These are phyloP conservation scores for Hawksworthiomyces lignivorus DNA, from an alignment of 2,329 filamentous ascomycete species.

Conservation along the genomic window DNA sequence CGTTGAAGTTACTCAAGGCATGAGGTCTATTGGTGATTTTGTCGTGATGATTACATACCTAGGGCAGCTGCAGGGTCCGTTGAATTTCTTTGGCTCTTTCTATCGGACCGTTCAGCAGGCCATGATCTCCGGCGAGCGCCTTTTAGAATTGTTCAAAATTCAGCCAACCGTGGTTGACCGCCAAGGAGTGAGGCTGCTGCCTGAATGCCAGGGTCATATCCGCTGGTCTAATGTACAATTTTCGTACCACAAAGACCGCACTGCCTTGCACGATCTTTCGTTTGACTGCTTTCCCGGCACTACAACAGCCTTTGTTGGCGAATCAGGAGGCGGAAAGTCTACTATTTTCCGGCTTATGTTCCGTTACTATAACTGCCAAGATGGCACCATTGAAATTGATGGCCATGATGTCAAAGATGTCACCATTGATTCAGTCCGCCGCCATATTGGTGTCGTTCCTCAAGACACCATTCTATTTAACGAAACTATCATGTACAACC, in stretches of 20 bases:
- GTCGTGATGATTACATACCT: slow-evolving; percentile 69
- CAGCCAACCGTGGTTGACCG: slow-evolving; percentile 82
- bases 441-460: slow-evolving; percentile 89
- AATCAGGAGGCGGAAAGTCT: slow-evolving; percentile 94
- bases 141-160: slow-evolving; percentile 94
- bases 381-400: slow-evolving; percentile 77
- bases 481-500: slow-evolving; percentile 47
- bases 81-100: slow-evolving; percentile 90
- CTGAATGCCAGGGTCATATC: slow-evolving; percentile 70
- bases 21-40: slow-evolving; percentile 62
- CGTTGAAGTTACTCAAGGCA: slow-evolving; percentile 64
- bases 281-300: slow-evolving; percentile 86
- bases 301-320: slow-evolving; percentile 90
- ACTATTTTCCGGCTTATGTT: slow-evolving; percentile 94
- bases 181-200: slow-evolving; percentile 54
- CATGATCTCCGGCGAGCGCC: slow-evolving; percentile 93
- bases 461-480: slow-evolving; percentile 76
- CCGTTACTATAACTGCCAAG: slow-evolving; percentile 84
- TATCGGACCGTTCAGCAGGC: slow-evolving; percentile 93
- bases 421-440: slow-evolving; percentile 87
- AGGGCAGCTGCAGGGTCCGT: slow-evolving; percentile 68
- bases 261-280: slow-evolving; percentile 72
- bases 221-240: slow-evolving; percentile 86
- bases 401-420: slow-evolving; percentile 75
- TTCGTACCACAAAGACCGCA: slow-evolving; percentile 78